A percentile compares a stretch with the other conserved stretches of the same genome.
These are phyloP conservation scores for Quercus phellos DNA, from an alignment of 331 rosid genomes.

Conservation along the genomic window DNA sequence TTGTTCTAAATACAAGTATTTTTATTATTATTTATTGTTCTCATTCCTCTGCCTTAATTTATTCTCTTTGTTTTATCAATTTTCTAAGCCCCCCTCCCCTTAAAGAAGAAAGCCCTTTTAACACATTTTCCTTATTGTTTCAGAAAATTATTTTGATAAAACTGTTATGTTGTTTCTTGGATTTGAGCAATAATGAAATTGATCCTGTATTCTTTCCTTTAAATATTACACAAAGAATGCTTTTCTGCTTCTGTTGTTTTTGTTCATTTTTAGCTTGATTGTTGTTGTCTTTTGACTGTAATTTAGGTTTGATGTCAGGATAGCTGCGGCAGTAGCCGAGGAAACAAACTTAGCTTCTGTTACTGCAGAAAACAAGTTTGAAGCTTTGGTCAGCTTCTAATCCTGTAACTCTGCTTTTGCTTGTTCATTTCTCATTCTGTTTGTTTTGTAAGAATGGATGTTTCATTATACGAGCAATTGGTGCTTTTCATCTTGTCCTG, in stretches of 20 bases:
- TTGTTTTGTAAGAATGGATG: not conserved
- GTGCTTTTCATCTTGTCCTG: slow-evolving; percentile 7
- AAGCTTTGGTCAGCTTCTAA: slow-evolving; percentile 82
- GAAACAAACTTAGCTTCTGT: slow-evolving; percentile 80
- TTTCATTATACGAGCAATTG: slow-evolving; percentile 10
- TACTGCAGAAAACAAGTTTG: slow-evolving; percentile 96
- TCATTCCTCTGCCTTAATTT: no score
- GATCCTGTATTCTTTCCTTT: not conserved
- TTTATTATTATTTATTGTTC: no score
- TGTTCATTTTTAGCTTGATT: slow-evolving; percentile 8
- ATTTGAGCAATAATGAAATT: not conserved
- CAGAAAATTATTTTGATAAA: not conserved
- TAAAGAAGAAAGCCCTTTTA: no score
- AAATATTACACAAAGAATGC: not conserved
- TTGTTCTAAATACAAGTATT: no score
- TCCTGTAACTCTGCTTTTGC: slow-evolving; percentile 8
- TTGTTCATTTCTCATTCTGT: not conserved
- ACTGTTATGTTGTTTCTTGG: not conserved
- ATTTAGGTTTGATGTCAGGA: slow-evolving; percentile 76
- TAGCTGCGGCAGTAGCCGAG: slow-evolving; percentile 89
- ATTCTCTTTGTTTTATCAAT: no score
- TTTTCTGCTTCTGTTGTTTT: not conserved
- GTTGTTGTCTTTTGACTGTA: slow-evolving; percentile 16
- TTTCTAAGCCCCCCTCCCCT: no score
- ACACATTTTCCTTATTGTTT: not conserved